A percentile compares a stretch with the other conserved stretches of the same genome.
Conservation (phyloP, 2,329 filamentous ascomycete genomes). For the Lecanicillium sp. region DNA sequence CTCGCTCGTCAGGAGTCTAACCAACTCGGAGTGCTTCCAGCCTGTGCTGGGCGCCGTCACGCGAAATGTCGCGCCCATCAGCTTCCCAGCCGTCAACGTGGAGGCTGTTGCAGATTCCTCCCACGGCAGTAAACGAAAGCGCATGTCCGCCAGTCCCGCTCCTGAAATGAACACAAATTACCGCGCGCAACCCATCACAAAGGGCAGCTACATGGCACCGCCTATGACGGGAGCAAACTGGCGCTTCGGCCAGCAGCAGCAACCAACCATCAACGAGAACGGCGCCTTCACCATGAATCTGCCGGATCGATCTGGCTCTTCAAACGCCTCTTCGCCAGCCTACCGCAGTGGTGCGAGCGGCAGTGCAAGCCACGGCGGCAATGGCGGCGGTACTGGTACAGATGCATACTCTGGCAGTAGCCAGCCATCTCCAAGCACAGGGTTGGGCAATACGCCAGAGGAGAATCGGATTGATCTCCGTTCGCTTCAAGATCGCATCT, state of each 20-base stretch:
- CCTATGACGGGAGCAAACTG: not conserved
- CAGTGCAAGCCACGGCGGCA: slow-evolving; percentile 1
- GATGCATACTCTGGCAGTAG: slow-evolving; percentile 16
- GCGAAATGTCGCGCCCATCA: slow-evolving; percentile 18
- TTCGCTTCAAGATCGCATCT: slow-evolving; percentile 22
- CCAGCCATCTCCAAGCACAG: slow-evolving; percentile 20
- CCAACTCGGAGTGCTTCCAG: slow-evolving; percentile 21
- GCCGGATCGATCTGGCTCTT: slow-evolving; percentile 25
- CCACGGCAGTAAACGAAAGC: slow-evolving; percentile 23
- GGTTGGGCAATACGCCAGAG: slow-evolving; percentile 26
- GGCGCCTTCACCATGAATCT: slow-evolving; percentile 18
- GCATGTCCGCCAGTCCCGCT: slow-evolving; percentile 18
- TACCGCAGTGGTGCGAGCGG: slow-evolving; percentile 15
- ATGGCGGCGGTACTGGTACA: not conserved
- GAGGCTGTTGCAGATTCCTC: slow-evolving; percentile 8
- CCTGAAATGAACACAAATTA: not conserved
- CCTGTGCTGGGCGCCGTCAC: slow-evolving; percentile 23
- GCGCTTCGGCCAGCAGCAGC: not conserved
- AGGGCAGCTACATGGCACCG: not conserved
- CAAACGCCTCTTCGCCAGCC: slow-evolving; percentile 20
- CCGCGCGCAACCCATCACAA: not conserved
- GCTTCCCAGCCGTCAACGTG: slow-evolving; percentile 2
- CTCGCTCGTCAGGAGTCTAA: slow-evolving; percentile 7
- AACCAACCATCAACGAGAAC: not conserved
- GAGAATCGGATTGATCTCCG: slow-evolving; percentile 26